Evolutionary conservation across 2,329 filamentous ascomycete species (phyloP).

Genomic region (Ambrosiella xylebori): DNA sequence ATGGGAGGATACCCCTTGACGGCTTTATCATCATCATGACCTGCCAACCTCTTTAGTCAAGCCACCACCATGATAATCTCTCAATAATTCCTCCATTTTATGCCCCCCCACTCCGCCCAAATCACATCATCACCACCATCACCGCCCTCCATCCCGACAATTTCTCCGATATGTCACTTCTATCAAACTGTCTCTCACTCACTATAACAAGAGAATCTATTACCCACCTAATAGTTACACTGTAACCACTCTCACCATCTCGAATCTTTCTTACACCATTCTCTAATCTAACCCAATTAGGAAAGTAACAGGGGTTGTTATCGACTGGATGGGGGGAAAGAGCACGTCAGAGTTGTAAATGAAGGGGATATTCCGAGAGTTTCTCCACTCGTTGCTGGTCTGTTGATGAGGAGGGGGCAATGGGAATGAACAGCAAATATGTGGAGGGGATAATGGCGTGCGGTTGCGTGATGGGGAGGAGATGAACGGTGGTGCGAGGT

Average conservation of each 20-base stretch:
- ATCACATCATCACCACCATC: no score
- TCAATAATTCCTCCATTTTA: no score
- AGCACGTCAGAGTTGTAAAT: background rate
- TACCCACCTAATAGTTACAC: conserved; percentile 1
- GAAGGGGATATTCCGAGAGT: background rate
- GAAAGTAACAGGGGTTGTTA: background rate
- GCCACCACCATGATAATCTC: no score
- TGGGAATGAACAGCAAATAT: background rate
- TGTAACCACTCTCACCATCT: conserved; percentile 2
- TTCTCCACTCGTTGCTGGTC: background rate
- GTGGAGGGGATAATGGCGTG: background rate
- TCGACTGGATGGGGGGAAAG: background rate
- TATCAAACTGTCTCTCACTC: background rate
- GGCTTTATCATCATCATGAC: no score
- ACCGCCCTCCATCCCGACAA: background rate
- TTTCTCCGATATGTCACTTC: background rate
- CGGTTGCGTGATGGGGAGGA: no score
- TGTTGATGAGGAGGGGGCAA: background rate
- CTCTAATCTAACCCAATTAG: background rate
- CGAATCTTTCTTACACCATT: background rate
- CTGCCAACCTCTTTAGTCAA: no score
- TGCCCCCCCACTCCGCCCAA: no score
- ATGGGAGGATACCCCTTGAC: no score
- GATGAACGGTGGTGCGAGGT: no score
- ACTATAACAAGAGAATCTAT: background rate